phyloP scores from a whole-genome alignment of 2,329 filamentous ascomycete genomes.

The Venturia aucupariae region DNA sequence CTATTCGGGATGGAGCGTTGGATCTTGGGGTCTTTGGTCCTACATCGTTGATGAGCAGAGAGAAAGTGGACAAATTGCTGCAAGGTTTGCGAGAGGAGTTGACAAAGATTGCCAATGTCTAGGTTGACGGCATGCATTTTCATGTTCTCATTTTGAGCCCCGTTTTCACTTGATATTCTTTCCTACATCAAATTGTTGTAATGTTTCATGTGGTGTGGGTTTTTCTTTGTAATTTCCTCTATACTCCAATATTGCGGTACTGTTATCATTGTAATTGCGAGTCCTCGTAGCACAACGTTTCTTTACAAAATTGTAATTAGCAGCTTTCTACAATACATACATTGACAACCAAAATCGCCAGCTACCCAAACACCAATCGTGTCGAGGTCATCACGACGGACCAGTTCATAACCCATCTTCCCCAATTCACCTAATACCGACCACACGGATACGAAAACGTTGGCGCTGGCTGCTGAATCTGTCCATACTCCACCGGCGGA shows the following conservation, averaged over 20 bases:
- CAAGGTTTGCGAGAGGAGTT: neutral
- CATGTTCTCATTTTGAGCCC: neutral
- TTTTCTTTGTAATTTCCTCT: no score
- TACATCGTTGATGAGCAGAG: neutral
- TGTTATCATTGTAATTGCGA: neutral
- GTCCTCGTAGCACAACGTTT: neutral
- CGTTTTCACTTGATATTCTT: neutral
- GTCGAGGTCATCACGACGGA: no score
- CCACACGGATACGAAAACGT: neutral
- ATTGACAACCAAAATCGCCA: neutral
- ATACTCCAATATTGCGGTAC: no score
- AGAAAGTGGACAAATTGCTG: conserved; percentile 8
- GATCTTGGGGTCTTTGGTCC: conserved; percentile 46
- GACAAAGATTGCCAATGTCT: neutral
- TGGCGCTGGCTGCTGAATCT: neutral
- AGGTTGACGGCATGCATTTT: neutral
- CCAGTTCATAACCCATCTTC: no score
- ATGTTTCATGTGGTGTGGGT: neutral
- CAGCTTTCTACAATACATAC: neutral
- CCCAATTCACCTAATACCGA: neutral
- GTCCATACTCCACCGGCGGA: neutral
- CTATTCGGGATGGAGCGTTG: conserved; percentile 38
- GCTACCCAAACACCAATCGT: no score
- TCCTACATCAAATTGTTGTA: neutral
- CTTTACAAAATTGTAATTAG: no score